These are phyloP conservation scores for Cenchrus purpureus DNA, from an alignment of 176 grass and related monocot genomes.

Conservation along the genomic window DNA sequence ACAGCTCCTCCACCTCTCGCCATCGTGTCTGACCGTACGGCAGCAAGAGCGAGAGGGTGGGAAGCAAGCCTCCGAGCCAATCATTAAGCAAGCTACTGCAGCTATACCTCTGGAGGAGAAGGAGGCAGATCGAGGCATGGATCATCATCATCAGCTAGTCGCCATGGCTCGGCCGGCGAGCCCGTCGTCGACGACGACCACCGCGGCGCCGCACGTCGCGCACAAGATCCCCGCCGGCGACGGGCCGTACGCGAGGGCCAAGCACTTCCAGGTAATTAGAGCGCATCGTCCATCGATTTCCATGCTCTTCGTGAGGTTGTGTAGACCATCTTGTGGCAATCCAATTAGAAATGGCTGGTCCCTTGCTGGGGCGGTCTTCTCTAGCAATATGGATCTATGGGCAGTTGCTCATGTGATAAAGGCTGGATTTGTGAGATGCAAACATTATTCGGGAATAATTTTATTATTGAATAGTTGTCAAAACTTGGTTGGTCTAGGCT, in stretches of 20 bases:
- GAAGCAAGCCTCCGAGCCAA: slow-evolving; percentile 11
- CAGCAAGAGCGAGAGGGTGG: not conserved
- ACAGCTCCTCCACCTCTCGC: slow-evolving; percentile 3
- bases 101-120: not conserved
- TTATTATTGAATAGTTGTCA: not conserved
- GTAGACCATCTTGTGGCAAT: not conserved
- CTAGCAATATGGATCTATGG: too few species aligned
- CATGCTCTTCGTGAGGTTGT: not conserved
- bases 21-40: slow-evolving; percentile 24
- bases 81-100: not conserved
- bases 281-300: not conserved
- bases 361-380: not conserved
- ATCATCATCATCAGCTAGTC: slow-evolving; percentile 33
- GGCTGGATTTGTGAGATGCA: not conserved
- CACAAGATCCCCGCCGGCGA: slow-evolving; percentile 88
- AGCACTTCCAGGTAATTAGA: slow-evolving; percentile 75
- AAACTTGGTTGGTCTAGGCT: not conserved
- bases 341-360: not conserved
- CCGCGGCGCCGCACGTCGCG: slow-evolving; percentile 43
- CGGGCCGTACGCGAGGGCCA: slow-evolving; percentile 88
- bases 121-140: slow-evolving; percentile 30
- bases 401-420: not conserved
- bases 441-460: not conserved
- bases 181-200: not conserved
- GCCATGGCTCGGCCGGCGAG: slow-evolving; percentile 40